Conservation (phyloP, 164 flowering plant genomes). For the Piper longum region DNA sequence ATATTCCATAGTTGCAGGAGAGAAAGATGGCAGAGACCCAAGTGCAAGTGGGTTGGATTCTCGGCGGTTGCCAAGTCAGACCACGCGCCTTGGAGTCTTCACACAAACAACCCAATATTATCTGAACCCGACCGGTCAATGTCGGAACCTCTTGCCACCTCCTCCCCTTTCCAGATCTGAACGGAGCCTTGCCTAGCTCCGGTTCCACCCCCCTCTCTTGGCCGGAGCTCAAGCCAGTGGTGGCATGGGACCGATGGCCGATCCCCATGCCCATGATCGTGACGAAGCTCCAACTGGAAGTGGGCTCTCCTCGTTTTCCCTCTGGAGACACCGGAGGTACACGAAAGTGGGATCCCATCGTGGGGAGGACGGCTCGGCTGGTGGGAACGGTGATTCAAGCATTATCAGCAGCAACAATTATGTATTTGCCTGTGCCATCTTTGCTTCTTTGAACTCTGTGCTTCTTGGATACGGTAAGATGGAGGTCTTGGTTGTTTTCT, state of each 20-base stretch:
- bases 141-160: not conserved
- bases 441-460: constrained; percentile 6
- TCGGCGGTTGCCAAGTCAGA: no score
- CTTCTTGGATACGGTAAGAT: not conserved
- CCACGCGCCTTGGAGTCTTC: no score
- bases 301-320: constrained; percentile 1
- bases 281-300: not conserved
- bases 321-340: not conserved
- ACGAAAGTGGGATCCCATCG: not conserved
- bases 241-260: not conserved
- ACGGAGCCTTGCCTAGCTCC: not conserved
- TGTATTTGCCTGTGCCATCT: constrained; percentile 18
- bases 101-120: no score
- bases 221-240: not conserved
- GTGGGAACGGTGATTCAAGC: not conserved
- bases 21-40: no score
- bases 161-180: not conserved
- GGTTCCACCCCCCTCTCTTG: not conserved
- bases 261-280: not conserved
- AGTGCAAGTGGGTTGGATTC: no score
- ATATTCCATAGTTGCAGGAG: no score
- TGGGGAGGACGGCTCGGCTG: not conserved
- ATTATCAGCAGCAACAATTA: constrained; percentile 8
- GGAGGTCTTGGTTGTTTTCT: no score
- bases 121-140: no score